phyloP scores from a whole-genome alignment of 768 basidiomycete species.

The Neoboletus magnificus region DNA sequence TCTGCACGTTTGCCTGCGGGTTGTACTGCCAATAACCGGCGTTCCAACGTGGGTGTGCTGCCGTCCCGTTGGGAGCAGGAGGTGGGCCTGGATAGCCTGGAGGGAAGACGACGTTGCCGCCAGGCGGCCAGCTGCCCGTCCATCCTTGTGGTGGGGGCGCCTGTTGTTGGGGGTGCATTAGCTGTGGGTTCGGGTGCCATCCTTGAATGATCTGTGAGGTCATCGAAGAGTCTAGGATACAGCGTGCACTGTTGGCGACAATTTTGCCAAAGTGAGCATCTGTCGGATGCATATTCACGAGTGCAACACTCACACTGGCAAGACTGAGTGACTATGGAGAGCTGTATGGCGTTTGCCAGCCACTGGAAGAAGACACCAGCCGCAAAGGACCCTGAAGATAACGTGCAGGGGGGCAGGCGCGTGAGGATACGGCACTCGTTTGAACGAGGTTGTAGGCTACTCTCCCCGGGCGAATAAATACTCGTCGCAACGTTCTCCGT shows the following conservation, averaged over 20 bases:
- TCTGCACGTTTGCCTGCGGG: conserved; percentile 34
- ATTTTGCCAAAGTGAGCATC: conserved; percentile 7
- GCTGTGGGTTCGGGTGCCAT: conserved; percentile 34
- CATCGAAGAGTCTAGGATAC: conserved; percentile 8
- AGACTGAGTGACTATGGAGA: background rate
- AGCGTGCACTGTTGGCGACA: background rate
- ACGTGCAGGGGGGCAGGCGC: background rate
- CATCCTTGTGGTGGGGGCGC: conserved; percentile 31
- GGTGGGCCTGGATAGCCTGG: conserved; percentile 44
- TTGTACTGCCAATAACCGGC: conserved; percentile 53
- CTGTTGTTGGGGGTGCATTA: conserved; percentile 29
- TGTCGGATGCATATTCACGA: background rate
- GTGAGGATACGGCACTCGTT: background rate
- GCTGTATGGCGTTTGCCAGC: background rate
- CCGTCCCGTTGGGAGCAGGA: conserved; percentile 52
- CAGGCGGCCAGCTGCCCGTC: conserved; percentile 37
- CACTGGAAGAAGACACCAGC: background rate
- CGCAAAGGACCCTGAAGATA: conserved; percentile 1
- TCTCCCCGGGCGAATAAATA: conserved; percentile 9
- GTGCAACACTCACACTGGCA: background rate
- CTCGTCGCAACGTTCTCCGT: conserved; percentile 1
- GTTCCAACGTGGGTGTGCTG: conserved; percentile 45
- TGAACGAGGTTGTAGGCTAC: background rate
- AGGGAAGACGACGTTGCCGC: conserved; percentile 27
- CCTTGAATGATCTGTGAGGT: conserved; percentile 24